phyloP scores from a whole-genome alignment of 495 filamentous ascomycete genomes.

The Pseudotulostoma volvatum region DNA sequence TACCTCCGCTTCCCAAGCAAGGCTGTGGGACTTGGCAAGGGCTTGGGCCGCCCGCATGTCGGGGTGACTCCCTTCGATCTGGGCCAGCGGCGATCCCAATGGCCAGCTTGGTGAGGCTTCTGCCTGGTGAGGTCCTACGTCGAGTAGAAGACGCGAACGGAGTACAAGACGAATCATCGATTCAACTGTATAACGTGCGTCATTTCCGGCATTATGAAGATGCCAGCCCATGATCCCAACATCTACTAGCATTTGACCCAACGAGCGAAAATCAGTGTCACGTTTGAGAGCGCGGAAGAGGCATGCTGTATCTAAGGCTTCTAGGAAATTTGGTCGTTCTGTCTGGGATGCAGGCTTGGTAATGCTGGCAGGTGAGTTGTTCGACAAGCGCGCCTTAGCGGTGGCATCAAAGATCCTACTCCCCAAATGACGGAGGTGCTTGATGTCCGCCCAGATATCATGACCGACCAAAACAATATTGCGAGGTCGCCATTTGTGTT shows the following conservation, averaged over 20 bases:
- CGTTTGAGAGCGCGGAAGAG: constrained; percentile 44
- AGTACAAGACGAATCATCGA: constrained; percentile 55
- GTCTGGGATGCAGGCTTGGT: constrained; percentile 15
- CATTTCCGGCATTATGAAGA: constrained; percentile 90
- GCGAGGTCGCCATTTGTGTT: constrained; percentile 22
- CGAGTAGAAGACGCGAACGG: constrained; percentile 5
- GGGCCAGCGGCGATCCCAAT: neutral
- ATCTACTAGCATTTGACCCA: constrained; percentile 44
- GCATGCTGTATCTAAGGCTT: constrained; percentile 51
- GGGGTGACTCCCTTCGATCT: no score
- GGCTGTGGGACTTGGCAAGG: neutral
- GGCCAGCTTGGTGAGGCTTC: constrained; percentile 2
- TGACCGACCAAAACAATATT: constrained; percentile 70
- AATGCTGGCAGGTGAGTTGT: constrained; percentile 17
- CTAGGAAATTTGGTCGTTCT: constrained; percentile 21
- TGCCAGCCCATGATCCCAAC: constrained; percentile 44
- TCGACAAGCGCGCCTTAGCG: neutral
- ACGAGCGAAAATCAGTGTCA: constrained; percentile 31
- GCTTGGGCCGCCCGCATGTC: neutral
- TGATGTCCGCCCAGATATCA: constrained; percentile 45
- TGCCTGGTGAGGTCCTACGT: neutral
- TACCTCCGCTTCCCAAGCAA: constrained; percentile 5
- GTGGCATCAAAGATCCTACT: constrained; percentile 20
- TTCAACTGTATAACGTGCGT: constrained; percentile 70
- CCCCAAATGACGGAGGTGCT: constrained; percentile 42